Conservation (phyloP, 768 basidiomycete species). For the Naganishia friedmannii region DNA sequence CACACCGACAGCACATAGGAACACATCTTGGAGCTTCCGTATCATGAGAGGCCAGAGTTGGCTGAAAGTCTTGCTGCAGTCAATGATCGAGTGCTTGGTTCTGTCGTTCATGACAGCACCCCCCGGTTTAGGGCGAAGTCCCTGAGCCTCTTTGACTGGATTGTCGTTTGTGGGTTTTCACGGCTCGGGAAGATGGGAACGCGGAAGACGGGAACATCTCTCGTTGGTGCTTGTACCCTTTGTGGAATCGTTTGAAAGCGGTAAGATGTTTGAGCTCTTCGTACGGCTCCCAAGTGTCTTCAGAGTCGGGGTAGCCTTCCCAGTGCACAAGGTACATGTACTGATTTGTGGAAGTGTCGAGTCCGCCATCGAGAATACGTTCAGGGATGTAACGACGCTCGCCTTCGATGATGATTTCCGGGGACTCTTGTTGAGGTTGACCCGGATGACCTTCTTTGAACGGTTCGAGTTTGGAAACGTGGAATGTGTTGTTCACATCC, state of each 20-base stretch:
- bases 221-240: background rate
- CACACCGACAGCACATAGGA: no score
- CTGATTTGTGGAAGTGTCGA: background rate
- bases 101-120: slow-evolving; percentile 23
- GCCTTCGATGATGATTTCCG: slow-evolving; percentile 28
- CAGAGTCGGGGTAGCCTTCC: slow-evolving; percentile 20
- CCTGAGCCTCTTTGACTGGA: background rate
- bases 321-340: slow-evolving; percentile 18
- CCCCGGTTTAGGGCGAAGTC: slow-evolving; percentile 23
- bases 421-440: slow-evolving; percentile 26
- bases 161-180: background rate
- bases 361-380: slow-evolving; percentile 5
- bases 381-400: slow-evolving; percentile 13
- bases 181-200: slow-evolving; percentile 2
- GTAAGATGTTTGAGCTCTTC: slow-evolving; percentile 1
- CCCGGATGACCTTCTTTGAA: slow-evolving; percentile 31
- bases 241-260: slow-evolving; percentile 10
- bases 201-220: slow-evolving; percentile 7
- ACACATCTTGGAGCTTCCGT: no score
- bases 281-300: slow-evolving; percentile 18
- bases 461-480: slow-evolving; percentile 32
- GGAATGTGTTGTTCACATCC: slow-evolving; percentile 27
- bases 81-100: no score
- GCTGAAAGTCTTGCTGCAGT: no score
- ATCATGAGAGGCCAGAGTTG: no score